Conservation (phyloP, 192 early-diverging fungal species). For the Umbelopsis ramanniana region DNA sequence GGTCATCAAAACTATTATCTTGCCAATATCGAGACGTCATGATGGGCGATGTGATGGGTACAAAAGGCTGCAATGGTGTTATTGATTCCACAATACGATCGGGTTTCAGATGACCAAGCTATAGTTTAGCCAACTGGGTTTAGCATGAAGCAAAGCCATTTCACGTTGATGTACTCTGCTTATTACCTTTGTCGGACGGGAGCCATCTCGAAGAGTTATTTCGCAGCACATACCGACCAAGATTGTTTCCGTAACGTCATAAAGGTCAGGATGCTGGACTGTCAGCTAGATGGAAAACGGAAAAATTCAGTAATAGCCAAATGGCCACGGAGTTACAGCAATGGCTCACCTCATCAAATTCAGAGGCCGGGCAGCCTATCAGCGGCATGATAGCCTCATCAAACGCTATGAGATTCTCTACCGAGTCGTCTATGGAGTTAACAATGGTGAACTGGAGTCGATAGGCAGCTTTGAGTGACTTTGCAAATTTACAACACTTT, state of each 20-base stretch:
- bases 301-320: background rate
- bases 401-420: constrained; percentile 9
- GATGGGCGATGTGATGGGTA: background rate
- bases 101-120: constrained; percentile 15
- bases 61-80: background rate
- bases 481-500: background rate
- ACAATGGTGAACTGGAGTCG: constrained; percentile 17
- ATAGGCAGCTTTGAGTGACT: background rate
- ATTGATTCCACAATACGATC: background rate
- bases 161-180: background rate
- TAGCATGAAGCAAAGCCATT: background rate
- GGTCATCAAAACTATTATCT: constrained; percentile 10
- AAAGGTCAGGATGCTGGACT: constrained; percentile 7
- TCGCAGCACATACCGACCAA: constrained; percentile 13
- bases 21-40: constrained; percentile 25
- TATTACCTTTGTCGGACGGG: constrained; percentile 10
- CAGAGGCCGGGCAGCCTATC: constrained; percentile 17
- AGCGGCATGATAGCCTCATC: constrained; percentile 11
- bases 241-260: background rate
- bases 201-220: background rate
- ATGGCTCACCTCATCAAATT: constrained; percentile 21
- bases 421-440: background rate
- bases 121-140: background rate
- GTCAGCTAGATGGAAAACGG: background rate
- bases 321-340: too few species aligned